Base-by-base conservation (phyloP, 2,329 filamentous ascomycete species). In the Cephalotrichum gorgonifer region DNA sequence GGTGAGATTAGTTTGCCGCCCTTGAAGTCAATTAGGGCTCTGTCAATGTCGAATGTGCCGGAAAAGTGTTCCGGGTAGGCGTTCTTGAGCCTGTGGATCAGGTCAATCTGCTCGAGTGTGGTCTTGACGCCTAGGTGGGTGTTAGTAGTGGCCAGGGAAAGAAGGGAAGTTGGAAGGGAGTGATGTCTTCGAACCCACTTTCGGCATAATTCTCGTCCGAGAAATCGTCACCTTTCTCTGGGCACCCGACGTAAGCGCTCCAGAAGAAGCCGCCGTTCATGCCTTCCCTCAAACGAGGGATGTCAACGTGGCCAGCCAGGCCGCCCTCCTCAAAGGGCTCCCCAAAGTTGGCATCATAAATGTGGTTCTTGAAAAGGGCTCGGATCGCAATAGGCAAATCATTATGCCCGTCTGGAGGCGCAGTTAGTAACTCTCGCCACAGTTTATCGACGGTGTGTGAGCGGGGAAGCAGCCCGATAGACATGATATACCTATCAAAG, bases 221-320 rank as follows among this genome's bases (percentile, higher is more conserved):
- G 59, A 87, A 89, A 64, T 94, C 81, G 4, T 75, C 75, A 43
- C 79, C 80, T 58, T 91, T 80, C 11, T 65, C 63, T 0, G 90
- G 89, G 60, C 90, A 96, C 0, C 79, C 78, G 38, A 85, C 80
- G 58, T 76, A 97, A 9, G 93, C 88, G 61, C 85, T 90, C 91
- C 90, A 96, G 63, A 96, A 96, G n/a, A 86, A 83, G 49, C 89
- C 91, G 35, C 89, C 89, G 53, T 84, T 80, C 55, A 75, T 73
- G 2, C 90, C 89, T 45, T 78, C 65, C 31, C 77, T 73, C 44
- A 95, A 73, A 5, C 90, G 80, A 1, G 85, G 82, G 8, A 95
- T 69, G 62, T 97, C 91, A 47, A 93, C 84, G 55, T 97, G 86
- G 3, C 73, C 73, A 0, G 63, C 60, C 47, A 95, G 66, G 1